These are phyloP conservation scores for Didymella arachidicola DNA, from an alignment of 2,329 filamentous ascomycete species.

Conservation along the genomic window DNA sequence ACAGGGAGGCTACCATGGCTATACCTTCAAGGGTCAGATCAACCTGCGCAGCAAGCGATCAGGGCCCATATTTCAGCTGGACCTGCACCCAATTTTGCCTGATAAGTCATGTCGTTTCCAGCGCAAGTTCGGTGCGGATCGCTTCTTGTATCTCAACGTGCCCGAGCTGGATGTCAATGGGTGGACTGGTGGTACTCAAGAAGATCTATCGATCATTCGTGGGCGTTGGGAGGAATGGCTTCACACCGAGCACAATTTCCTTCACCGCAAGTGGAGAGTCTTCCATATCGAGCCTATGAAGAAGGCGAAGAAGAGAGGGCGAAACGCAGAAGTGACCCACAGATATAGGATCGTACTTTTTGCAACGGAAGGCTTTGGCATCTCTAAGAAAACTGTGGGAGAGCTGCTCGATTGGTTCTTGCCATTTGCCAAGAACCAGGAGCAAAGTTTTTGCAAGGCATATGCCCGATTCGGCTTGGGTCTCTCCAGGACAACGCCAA, in stretches of 20 bases:
- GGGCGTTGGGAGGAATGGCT: constrained; percentile 48
- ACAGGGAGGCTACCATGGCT: constrained; percentile 35
- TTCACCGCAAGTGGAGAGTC: constrained; percentile 53
- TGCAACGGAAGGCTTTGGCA: constrained; percentile 43
- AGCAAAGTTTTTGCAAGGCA: constrained; percentile 52
- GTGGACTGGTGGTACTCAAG: not conserved
- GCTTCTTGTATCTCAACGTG: constrained; percentile 53
- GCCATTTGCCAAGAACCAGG: constrained; percentile 44
- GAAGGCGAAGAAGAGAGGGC: constrained; percentile 38
- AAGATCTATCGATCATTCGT: constrained; percentile 27
- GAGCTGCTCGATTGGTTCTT: constrained; percentile 54
- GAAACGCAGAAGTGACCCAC: constrained; percentile 14
- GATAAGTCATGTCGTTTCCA: constrained; percentile 50
- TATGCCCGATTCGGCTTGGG: constrained; percentile 54
- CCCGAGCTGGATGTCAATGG: constrained; percentile 30
- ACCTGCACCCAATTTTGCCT: constrained; percentile 35
- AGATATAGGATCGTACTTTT: constrained; percentile 47
- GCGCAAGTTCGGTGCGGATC: constrained; percentile 49
- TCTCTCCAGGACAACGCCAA: constrained; percentile 52
- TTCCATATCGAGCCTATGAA: constrained; percentile 52
- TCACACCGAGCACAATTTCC: constrained; percentile 45
- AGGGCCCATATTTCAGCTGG: constrained; percentile 37
- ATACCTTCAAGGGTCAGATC: constrained; percentile 46
- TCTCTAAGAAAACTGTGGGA: constrained; percentile 29
- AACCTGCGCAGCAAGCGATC: constrained; percentile 25